Evolutionary conservation across 495 filamentous ascomycete species (phyloP).

Genomic region (Achaetomiella virescens): DNA sequence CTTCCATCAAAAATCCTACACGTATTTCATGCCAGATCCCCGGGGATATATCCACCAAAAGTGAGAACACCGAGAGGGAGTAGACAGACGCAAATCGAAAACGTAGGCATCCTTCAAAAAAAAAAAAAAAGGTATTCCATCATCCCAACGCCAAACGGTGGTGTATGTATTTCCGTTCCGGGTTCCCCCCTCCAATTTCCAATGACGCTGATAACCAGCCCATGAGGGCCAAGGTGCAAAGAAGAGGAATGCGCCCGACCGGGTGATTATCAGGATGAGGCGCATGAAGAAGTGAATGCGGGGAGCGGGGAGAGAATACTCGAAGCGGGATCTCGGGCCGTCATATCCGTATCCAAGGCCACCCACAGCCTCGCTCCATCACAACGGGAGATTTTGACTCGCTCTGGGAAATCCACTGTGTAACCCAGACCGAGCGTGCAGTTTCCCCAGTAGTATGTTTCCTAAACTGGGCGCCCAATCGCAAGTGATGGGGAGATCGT

Average conservation of each 20-base stretch:
- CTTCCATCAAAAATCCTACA: background rate
- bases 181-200: constrained; percentile 1
- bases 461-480: background rate
- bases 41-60: constrained; percentile 16
- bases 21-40: constrained; percentile 8
- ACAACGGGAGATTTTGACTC: constrained; percentile 3
- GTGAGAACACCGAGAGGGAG: background rate
- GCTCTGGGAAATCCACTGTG: constrained; percentile 3
- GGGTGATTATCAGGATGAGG: constrained; percentile 7
- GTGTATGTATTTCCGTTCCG: background rate
- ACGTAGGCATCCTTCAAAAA: background rate
- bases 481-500: too few species aligned
- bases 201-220: background rate
- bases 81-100: background rate
- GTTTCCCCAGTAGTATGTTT: background rate
- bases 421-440: constrained; percentile 6
- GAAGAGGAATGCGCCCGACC: background rate
- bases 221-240: constrained; percentile 1
- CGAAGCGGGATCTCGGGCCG: constrained; percentile 8
- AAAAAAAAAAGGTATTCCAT: constrained; percentile 2
- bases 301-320: constrained; percentile 9
- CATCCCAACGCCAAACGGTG: constrained; percentile 14
- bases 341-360: constrained; percentile 8
- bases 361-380: constrained; percentile 7
- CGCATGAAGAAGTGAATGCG: constrained; percentile 15